A percentile compares a stretch with the other conserved stretches of the same genome.
Conservation (phyloP, 1,139 yeast species). For the Sugiyamaella grinbergsii region DNA sequence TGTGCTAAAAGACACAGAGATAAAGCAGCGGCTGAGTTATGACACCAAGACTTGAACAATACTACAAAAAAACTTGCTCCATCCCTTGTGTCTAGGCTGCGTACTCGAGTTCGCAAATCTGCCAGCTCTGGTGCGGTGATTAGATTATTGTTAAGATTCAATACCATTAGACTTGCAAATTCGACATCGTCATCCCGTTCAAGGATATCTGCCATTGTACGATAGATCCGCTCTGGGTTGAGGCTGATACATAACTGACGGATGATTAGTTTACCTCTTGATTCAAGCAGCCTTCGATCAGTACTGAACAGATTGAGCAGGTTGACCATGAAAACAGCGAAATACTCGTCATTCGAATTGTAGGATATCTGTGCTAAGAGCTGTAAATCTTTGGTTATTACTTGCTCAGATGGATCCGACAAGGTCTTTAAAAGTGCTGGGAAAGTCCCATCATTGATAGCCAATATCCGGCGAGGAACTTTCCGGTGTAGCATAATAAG, state of each 20-base stretch:
- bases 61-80: slow-evolving; percentile 76
- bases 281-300: slow-evolving; percentile 62
- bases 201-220: slow-evolving; percentile 76
- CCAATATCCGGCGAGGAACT: slow-evolving; percentile 62
- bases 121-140: slow-evolving; percentile 86
- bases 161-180: slow-evolving; percentile 80
- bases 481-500: slow-evolving; percentile 76
- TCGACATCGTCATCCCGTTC: slow-evolving; percentile 62
- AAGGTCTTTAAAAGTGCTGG: slow-evolving; percentile 78
- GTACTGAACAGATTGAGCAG: slow-evolving; percentile 68
- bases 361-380: slow-evolving; percentile 77
- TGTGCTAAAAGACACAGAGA: slow-evolving; percentile 85
- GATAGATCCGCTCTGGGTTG: slow-evolving; percentile 80
- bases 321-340: slow-evolving; percentile 73
- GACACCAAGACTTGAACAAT: slow-evolving; percentile 89
- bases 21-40: slow-evolving; percentile 85
- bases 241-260: slow-evolving; percentile 81
- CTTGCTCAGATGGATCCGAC: slow-evolving; percentile 83
- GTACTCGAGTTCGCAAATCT: slow-evolving; percentile 67
- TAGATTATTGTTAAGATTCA: slow-evolving; percentile 81
- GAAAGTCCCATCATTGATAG: slow-evolving; percentile 65
- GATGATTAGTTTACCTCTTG: slow-evolving; percentile 81
- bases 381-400: slow-evolving; percentile 74
- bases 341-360: slow-evolving; percentile 76
- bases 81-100: slow-evolving; percentile 52